phyloP scores from a whole-genome alignment of 306 rosid species.

The Cicer yamashitae region DNA sequence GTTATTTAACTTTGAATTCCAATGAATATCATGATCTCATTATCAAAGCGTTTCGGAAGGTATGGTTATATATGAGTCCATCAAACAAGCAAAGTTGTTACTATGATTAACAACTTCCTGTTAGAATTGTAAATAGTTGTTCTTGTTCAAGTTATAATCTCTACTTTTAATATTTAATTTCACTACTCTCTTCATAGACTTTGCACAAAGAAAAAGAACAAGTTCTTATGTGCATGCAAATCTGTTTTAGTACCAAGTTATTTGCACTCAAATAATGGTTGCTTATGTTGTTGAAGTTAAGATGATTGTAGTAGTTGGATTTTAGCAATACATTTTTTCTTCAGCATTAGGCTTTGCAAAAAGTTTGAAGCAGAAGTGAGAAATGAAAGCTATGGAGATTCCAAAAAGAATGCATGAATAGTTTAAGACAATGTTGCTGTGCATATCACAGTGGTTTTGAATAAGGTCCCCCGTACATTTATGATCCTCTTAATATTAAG shows the following conservation, averaged over 20 bases:
- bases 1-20: constrained; percentile 85
- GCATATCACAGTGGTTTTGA: constrained; percentile 41
- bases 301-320: not conserved
- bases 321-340: constrained; percentile 6
- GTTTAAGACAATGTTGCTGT: constrained; percentile 31
- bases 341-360: constrained; percentile 27
- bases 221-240: constrained; percentile 30
- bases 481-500: constrained; percentile 13
- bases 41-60: constrained; percentile 78
- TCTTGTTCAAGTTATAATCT: constrained; percentile 31
- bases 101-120: constrained; percentile 48
- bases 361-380: constrained; percentile 19
- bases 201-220: not conserved
- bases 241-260: not conserved
- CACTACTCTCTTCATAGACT: constrained; percentile 23
- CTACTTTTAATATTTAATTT: constrained; percentile 14
- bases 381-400: constrained; percentile 13
- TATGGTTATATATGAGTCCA: constrained; percentile 72
- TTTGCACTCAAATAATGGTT: constrained; percentile 27
- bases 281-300: constrained; percentile 22
- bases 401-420: constrained; percentile 32
- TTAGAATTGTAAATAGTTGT: constrained; percentile 44
- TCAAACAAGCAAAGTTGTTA: constrained; percentile 49
- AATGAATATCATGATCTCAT: constrained; percentile 82
- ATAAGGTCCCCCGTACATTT: constrained; percentile 35